Evolutionary conservation across 2,329 filamentous ascomycete genomes (phyloP), one percentile per base, ranked within the genome.

Genomic region (Trichoderma atroviride): DNA sequence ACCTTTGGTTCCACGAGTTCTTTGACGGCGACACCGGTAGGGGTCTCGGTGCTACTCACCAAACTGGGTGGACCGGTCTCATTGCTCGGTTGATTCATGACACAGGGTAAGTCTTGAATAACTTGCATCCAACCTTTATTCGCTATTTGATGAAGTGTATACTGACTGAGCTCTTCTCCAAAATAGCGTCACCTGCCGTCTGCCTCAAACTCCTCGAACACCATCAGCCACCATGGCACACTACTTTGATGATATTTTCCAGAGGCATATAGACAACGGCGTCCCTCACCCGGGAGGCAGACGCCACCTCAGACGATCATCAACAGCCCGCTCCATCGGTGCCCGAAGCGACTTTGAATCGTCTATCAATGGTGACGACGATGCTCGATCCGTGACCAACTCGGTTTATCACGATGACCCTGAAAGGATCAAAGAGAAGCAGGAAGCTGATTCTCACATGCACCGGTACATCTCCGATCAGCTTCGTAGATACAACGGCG

Each of bases 81-180:
- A 94, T 98, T 78, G 95, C 95, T 31, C 94, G 96, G 81, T 92
- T 98, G 88, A 98, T 98, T 70, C 95, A 98, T 75, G 96, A 98
- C 77, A 97, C 95, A 74, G 95, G 94, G 92, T 96, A 89, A 83
- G 90, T 82, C 35, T 40, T 53, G 24, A 10, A 35, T 10, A 57
- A 24, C 14, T 2, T 9, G 31, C 14, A 7, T 11, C 52, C 9
- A 35, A 31, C 3, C 1, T 13, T 50, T 50, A 13, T 6, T 59
- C 3, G 5, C 22, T 5, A 43, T 47, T 19, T 60, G 14, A 1
- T 56, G 9, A 29, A 31, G 19, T 5, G 24, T n/a, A 33, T 1
- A 27, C 67, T 69, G 47, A 71, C 19, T 10, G 24, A 40, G 35
- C 75, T 84, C 89, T 31, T 88, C 78, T 19, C 19, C 19, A 19